Conservation (phyloP, 2,329 filamentous ascomycete genomes). For the Botrytis fabae region DNA sequence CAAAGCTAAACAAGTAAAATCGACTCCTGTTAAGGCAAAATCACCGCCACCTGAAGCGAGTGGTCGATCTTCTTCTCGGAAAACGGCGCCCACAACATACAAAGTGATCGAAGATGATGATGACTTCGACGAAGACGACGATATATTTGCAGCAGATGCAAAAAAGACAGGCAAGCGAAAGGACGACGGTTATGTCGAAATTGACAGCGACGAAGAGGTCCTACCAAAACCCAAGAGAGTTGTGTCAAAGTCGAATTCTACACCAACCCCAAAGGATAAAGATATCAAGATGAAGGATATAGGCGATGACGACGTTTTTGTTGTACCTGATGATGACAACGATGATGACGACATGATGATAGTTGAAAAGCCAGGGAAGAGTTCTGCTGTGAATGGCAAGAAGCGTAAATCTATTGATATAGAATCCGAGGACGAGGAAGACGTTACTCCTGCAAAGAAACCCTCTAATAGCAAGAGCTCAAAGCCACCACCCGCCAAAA, state of each 20-base stretch:
- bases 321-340: conserved; percentile 44
- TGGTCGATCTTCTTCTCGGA: conserved; percentile 36
- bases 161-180: conserved; percentile 66
- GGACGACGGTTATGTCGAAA: conserved; percentile 72
- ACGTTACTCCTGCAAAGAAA: conserved; percentile 58
- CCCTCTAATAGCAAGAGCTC: conserved; percentile 39
- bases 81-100: conserved; percentile 33
- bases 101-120: conserved; percentile 47
- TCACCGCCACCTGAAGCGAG: conserved; percentile 29
- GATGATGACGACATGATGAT: conserved; percentile 48
- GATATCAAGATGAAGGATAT: conserved; percentile 48
- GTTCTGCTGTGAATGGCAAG: conserved; percentile 43
- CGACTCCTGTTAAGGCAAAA: conserved; percentile 33
- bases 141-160: conserved; percentile 77
- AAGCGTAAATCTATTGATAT: conserved; percentile 60
- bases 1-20: conserved; percentile 35
- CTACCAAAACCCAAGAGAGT: conserved; percentile 58
- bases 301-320: conserved; percentile 37
- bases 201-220: conserved; percentile 67
- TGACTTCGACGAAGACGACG: conserved; percentile 68
- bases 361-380: conserved; percentile 36
- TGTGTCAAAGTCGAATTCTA: conserved; percentile 41
- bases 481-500: conserved; percentile 41
- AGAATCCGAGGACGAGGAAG: conserved; percentile 57
- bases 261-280: conserved; percentile 44